These are phyloP conservation scores for Amaranthus palmeri DNA, from an alignment of 148 eudicot species.

Conservation along the genomic window DNA sequence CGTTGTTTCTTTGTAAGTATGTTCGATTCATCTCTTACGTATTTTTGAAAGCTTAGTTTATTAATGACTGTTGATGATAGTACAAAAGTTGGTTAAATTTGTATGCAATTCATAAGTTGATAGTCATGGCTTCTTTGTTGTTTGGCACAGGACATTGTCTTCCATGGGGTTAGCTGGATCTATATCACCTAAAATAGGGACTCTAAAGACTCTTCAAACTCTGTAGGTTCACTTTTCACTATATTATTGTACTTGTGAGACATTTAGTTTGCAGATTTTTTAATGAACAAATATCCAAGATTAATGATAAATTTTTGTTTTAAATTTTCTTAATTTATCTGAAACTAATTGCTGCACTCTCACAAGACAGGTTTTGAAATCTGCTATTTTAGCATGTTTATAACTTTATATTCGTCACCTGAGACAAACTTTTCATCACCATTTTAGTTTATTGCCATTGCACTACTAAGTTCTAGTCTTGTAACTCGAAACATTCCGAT, in stretches of 20 bases:
- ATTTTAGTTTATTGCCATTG: background rate
- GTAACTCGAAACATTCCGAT: background rate
- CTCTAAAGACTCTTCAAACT: conserved; percentile 46
- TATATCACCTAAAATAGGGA: conserved; percentile 58
- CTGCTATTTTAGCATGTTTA: background rate
- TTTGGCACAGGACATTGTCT: conserved; percentile 59
- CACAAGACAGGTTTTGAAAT: background rate
- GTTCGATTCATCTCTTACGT: background rate
- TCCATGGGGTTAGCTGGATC: conserved; percentile 73
- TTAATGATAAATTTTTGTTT: background rate
- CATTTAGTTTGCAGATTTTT: background rate
- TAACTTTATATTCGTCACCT: background rate
- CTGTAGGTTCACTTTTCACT: conserved; percentile 53
- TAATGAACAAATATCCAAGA: background rate
- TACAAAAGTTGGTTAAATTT: background rate
- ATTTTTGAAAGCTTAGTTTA: background rate
- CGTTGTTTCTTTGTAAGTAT: conserved; percentile 70
- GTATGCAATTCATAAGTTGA: background rate
- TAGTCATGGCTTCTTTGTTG: conserved; percentile 14
- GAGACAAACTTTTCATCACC: background rate
- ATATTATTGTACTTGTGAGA: background rate
- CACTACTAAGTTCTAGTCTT: background rate
- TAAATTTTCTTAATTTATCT: background rate
- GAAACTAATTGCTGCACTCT: background rate
- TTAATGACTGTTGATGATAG: background rate